Evolutionary conservation across 306 rosid species (phyloP), one percentile per base, ranked within the genome.

Genomic region (Cicer judaicum): DNA sequence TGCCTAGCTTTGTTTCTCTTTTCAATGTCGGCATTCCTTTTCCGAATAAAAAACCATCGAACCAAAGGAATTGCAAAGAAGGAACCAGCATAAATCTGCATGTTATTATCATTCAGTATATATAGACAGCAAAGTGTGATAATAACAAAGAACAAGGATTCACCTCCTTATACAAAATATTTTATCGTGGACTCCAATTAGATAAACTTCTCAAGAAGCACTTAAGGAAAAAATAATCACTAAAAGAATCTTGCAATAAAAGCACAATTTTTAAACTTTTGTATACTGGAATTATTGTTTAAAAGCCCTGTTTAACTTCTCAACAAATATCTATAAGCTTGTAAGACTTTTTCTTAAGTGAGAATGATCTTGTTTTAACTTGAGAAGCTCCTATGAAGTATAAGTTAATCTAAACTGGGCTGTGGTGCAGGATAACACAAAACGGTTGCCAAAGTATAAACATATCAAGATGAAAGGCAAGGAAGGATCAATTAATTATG

Each of bases 81-180:
- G 13, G 99, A 94, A 83, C 96, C 98, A 48, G 99, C 99, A 83
- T 94, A 94, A 60, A 94, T 82, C 99, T 94, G 91, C 84, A 84
- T 65, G 36, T 29, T 29, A 57, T 72, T 71, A 84, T 59, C 57
- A 74, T 63, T 53, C 40, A 65, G 53, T 54, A 34, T 48, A 75
- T 59, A 67, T 42, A 74, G 39, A 73, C 75, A 48, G 21, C 9
- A 50, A 47, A 69, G 70, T 59, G 55, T 72, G 39, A 10, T 54
- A 47, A 42, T 43, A 18, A 49, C n/a, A 63, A 63, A 54, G 54
- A 69, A 52, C 64, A 40, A 79, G 18, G 42, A 74, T 72, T 61
- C 50, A 71, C 53, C 66, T 62, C 49, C 65, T 50, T 53, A 64
- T 67, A 55, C 29, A 38, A 62, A 61, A 50, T 66, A 38, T 39